These are phyloP conservation scores for Buxus sempervirens DNA, from an alignment of 164 flowering plant genomes.

Conservation along the genomic window DNA sequence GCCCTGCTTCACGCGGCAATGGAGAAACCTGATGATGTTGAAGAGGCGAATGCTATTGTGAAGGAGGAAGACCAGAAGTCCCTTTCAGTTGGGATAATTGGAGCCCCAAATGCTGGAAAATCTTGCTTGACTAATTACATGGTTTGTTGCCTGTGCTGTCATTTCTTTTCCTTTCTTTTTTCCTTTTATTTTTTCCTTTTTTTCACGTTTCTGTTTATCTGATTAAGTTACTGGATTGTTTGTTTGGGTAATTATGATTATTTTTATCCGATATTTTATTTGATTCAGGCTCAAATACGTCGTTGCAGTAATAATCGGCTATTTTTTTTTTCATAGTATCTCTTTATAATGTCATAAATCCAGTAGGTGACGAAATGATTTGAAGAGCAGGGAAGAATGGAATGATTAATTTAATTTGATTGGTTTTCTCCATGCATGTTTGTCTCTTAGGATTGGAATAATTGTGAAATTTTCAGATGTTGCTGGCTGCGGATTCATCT, in stretches of 20 bases:
- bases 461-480: no score
- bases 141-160: conserved; percentile 37
- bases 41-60: conserved; percentile 45
- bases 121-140: conserved; percentile 83
- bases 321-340: no score
- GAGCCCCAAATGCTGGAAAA: conserved; percentile 97
- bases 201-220: neutral
- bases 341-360: no score
- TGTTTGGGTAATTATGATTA: neutral
- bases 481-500: no score
- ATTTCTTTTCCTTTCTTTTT: neutral
- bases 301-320: no score
- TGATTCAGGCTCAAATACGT: neutral
- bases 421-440: no score
- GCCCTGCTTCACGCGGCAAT: conserved; percentile 62
- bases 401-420: no score
- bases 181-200: neutral
- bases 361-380: no score
- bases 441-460: no score
- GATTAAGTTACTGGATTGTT: neutral
- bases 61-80: conserved; percentile 90
- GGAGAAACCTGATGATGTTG: conserved; percentile 46
- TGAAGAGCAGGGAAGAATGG: no score
- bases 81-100: conserved; percentile 85
- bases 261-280: neutral